Evolutionary conservation across 139 green algal genomes (phyloP).

Genomic region (Haematococcus lacustris): DNA sequence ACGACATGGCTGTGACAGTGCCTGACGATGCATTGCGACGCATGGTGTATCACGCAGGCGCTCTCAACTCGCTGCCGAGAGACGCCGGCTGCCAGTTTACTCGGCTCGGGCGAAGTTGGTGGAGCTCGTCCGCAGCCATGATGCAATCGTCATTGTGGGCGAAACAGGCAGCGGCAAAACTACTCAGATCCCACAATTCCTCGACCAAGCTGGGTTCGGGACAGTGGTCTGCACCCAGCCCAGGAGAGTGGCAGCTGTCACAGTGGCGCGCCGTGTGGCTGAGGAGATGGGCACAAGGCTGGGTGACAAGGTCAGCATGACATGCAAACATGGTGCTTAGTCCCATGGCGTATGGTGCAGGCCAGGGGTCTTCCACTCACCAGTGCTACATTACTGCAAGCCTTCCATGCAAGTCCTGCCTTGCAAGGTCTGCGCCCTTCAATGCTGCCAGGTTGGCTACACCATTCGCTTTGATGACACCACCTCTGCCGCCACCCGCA

Average conservation of each 20-base stretch:
- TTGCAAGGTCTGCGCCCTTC: too few species aligned
- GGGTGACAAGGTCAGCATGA: constrained; percentile 82
- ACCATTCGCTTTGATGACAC: constrained; percentile 79
- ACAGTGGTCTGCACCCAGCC: constrained; percentile 83
- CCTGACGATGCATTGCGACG: too few species aligned
- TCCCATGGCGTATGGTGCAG: too few species aligned
- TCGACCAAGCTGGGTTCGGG: constrained; percentile 51
- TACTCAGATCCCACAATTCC: constrained; percentile 66
- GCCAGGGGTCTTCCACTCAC: too few species aligned
- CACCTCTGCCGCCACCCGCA: constrained; percentile 35
- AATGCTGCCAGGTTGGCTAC: constrained; percentile 89
- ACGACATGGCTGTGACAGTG: too few species aligned
- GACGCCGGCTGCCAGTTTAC: neutral
- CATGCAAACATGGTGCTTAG: too few species aligned
- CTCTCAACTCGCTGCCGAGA: too few species aligned
- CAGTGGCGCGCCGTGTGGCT: constrained; percentile 75
- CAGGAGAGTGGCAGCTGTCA: constrained; percentile 78
- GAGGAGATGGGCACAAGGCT: constrained; percentile 70
- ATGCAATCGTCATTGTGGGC: constrained; percentile 64
- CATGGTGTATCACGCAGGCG: too few species aligned
- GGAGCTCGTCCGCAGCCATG: constrained; percentile 33
- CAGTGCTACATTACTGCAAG: too few species aligned
- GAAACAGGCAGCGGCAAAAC: constrained; percentile 90
- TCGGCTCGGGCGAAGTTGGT: constrained; percentile 45
- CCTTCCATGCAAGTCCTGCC: neutral